Base-by-base conservation (phyloP, 306 rosid species). In the Cucumis sativus region DNA sequence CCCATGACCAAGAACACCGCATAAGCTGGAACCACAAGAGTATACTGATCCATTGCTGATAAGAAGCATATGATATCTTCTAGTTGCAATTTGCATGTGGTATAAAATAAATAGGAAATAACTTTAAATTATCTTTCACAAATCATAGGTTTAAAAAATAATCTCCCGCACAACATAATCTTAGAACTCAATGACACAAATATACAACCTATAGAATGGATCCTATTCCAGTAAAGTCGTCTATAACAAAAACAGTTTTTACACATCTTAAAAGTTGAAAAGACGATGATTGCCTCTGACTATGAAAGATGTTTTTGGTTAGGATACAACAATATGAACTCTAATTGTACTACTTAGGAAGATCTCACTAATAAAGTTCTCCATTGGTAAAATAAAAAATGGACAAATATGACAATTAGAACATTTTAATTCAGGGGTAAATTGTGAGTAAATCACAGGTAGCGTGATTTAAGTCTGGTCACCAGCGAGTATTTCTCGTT, bases 1-100 rank as follows among this genome's bases (percentile, higher is more conserved):
- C n/a, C 97, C 98, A 79, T 94, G 97, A 80, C 98, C 98, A 74
- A 94, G 97, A 79, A 90, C 93, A 57, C 98, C 97, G 77, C 91
- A 91, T 84, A 91, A 89, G 68, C 92, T 85, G 79, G 92, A 90
- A 81, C 96, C 98, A 68, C 97, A 91, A 14, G 98, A 89, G 80
- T 94, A 94, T 49, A 92, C 91, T 25, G 95, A 85, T 39, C 96
- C 88, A 65, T 89, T 89, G 73, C 88, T 83, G 86, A 90, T 90
- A 77, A 92, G 82, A 76, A 94, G 82, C n/a, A 97, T 94, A 83
- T 92, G 96, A 84, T 89, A 91, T 76, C 88, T 90, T 80, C 97
- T 96, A 0, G 97, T 92, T 43, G 92, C 87, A 76, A 91, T 83
- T 85, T 91, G 97, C 97, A 94, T 94, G 96, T 91, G 92, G 82